Conservation (phyloP, 352 stramenopile species). For the Aphanomyces invadans region DNA sequence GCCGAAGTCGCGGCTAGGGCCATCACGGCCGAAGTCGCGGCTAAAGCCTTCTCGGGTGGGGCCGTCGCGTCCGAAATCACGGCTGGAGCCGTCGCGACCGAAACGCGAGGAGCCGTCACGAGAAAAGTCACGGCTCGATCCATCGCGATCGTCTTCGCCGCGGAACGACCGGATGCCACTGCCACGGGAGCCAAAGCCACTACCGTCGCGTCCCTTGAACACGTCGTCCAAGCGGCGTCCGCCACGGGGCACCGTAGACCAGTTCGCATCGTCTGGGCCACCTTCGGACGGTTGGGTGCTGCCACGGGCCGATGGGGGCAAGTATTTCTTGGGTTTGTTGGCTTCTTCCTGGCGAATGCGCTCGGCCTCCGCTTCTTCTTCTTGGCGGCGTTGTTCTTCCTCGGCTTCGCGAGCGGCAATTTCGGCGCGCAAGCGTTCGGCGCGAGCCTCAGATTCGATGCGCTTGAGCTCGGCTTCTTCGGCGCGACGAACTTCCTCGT, state of each 20-base stretch:
- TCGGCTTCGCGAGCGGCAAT: slow-evolving; percentile 12
- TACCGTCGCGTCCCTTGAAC: slow-evolving; percentile 28
- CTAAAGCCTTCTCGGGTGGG: background rate
- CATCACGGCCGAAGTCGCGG: slow-evolving; percentile 35
- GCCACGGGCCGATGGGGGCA: slow-evolving; percentile 9
- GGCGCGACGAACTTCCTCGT: slow-evolving; percentile 51
- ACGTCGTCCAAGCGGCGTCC: slow-evolving; percentile 7
- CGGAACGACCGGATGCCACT: slow-evolving; percentile 16
- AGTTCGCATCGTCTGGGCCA: slow-evolving; percentile 1
- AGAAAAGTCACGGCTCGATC: slow-evolving; percentile 26
- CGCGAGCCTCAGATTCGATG: slow-evolving; percentile 29
- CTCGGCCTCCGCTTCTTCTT: slow-evolving; percentile 40
- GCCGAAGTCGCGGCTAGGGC: too few relatives aligned
- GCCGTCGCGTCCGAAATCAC: slow-evolving; percentile 52
- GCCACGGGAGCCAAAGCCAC: slow-evolving; percentile 26
- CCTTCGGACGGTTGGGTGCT: background rate
- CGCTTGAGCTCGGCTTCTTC: slow-evolving; percentile 60
- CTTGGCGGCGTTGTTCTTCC: slow-evolving; percentile 23
- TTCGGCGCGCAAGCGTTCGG: slow-evolving; percentile 27
- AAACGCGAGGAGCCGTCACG: slow-evolving; percentile 27
- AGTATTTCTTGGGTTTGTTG: slow-evolving; percentile 16
- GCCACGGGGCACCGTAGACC: slow-evolving; percentile 10
- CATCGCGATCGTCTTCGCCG: slow-evolving; percentile 20
- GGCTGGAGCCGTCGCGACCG: slow-evolving; percentile 36
- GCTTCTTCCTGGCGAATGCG: slow-evolving; percentile 26